Percentiles rank a stretch among this genome's conserved stretches.
phyloP scores from a whole-genome alignment of 129 eudicot species.

The Scalesia atractyloides region DNA sequence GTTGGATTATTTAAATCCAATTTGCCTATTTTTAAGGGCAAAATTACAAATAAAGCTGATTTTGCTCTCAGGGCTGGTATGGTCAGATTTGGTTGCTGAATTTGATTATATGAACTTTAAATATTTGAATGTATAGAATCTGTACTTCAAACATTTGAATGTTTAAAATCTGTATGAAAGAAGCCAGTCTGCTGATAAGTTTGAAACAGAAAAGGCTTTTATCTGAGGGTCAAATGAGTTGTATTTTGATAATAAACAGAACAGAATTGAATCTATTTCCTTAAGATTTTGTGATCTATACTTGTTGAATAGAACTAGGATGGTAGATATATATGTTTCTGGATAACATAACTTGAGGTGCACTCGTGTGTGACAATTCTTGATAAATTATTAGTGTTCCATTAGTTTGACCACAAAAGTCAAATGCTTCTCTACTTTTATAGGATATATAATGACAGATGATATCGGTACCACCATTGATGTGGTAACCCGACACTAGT shows the following conservation, averaged over 20 bases:
- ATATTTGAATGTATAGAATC: constrained; percentile 1
- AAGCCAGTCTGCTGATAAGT: constrained; percentile 2
- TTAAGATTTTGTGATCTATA: neutral
- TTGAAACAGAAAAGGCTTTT: constrained; percentile 3
- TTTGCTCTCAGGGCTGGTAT: neutral
- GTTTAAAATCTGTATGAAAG: neutral
- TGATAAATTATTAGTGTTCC: neutral
- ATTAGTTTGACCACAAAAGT: constrained; percentile 9
- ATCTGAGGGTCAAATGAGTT: constrained; percentile 14
- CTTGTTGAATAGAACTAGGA: neutral
- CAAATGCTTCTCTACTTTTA: neutral
- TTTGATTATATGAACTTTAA: constrained; percentile 6
- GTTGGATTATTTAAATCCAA: no score
- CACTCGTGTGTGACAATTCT: neutral
- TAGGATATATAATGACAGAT: no score
- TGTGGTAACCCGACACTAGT: no score
- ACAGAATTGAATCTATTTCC: constrained; percentile 8
- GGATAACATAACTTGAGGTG: constrained; percentile 4
- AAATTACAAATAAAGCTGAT: neutral
- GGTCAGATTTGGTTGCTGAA: constrained; percentile 5
- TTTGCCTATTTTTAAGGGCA: no score
- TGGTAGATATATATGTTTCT: constrained; percentile 4
- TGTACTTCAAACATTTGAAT: constrained; percentile 4
- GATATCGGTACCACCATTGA: no score
- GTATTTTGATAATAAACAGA: neutral